These are phyloP conservation scores for Pichia californica DNA, from an alignment of 805 yeast genomes.

Conservation along the genomic window DNA sequence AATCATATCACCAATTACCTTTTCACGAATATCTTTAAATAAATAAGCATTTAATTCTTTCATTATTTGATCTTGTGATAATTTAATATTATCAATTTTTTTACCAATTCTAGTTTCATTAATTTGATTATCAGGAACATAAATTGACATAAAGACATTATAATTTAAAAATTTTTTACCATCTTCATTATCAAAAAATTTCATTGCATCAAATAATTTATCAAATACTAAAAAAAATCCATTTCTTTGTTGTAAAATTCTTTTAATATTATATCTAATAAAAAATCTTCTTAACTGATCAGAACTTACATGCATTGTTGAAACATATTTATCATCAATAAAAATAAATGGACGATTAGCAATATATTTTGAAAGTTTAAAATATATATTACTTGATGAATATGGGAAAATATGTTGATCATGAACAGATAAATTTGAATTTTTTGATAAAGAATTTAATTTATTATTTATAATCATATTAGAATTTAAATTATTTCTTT, in stretches of 20 bases:
- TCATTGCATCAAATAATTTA: slow-evolving; percentile 47
- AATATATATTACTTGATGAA: slow-evolving; percentile 34
- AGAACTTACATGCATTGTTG: slow-evolving; percentile 41
- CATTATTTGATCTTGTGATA: slow-evolving; percentile 51
- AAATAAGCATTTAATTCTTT: slow-evolving; percentile 60
- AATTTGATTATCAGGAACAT: slow-evolving; percentile 40
- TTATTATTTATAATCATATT: background rate
- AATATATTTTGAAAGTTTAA: slow-evolving; percentile 41
- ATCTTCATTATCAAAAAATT: slow-evolving; percentile 56
- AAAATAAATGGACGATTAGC: slow-evolving; percentile 53
- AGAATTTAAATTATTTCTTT: background rate
- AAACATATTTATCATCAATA: slow-evolving; percentile 44
- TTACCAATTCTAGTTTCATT: slow-evolving; percentile 23
- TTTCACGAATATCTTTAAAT: slow-evolving; percentile 65
- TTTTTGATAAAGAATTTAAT: background rate
- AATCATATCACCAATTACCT: slow-evolving; percentile 63
- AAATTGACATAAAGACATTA: slow-evolving; percentile 51
- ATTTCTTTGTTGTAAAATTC: slow-evolving; percentile 52
- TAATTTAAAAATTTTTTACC: slow-evolving; percentile 44
- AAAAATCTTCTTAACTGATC: slow-evolving; percentile 55
- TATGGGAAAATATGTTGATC: slow-evolving; percentile 27
- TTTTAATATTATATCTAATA: slow-evolving; percentile 56
- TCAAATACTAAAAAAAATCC: slow-evolving; percentile 75
- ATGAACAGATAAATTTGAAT: slow-evolving; percentile 20
- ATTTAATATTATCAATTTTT: slow-evolving; percentile 40